phyloP scores from a whole-genome alignment of 345 rosid species.

The Pelargonium nanum region DNA sequence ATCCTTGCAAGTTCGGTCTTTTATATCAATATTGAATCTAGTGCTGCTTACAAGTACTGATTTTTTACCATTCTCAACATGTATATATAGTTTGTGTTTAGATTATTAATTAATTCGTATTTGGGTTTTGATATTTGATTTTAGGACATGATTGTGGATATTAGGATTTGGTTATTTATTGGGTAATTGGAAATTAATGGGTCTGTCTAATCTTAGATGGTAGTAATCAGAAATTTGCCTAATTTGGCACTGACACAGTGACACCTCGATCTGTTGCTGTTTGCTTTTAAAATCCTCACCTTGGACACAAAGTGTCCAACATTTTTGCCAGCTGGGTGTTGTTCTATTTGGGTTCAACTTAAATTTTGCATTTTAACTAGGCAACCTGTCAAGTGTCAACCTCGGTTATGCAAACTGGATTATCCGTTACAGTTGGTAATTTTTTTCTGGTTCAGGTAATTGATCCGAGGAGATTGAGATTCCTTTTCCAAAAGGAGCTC shows the following conservation, averaged over 20 bases:
- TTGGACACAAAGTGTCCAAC: not conserved
- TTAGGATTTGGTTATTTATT: not conserved
- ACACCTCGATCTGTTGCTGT: not conserved
- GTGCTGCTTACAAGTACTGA: no score
- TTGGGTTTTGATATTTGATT: not conserved
- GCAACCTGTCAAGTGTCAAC: not conserved
- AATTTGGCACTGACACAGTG: not conserved
- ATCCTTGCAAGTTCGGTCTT: no score
- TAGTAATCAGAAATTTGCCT: no score
- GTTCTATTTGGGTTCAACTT: not conserved
- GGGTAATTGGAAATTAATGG: not conserved
- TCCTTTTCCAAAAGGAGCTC: slow-evolving; percentile 86
- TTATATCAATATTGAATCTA: no score
- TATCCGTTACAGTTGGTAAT: not conserved
- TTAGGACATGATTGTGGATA: not conserved
- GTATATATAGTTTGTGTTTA: no score
- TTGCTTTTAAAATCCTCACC: not conserved
- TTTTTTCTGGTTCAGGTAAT: slow-evolving; percentile 30
- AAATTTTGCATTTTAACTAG: not conserved
- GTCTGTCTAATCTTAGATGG: no score
- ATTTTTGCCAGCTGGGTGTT: not conserved
- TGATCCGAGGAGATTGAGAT: slow-evolving; percentile 56
- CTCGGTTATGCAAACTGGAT: slow-evolving; percentile 7
- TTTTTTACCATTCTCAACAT: no score
- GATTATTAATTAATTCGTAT: no score